These are phyloP conservation scores for Lipomyces lipofer DNA, from an alignment of 805 yeast species.

Conservation along the genomic window DNA sequence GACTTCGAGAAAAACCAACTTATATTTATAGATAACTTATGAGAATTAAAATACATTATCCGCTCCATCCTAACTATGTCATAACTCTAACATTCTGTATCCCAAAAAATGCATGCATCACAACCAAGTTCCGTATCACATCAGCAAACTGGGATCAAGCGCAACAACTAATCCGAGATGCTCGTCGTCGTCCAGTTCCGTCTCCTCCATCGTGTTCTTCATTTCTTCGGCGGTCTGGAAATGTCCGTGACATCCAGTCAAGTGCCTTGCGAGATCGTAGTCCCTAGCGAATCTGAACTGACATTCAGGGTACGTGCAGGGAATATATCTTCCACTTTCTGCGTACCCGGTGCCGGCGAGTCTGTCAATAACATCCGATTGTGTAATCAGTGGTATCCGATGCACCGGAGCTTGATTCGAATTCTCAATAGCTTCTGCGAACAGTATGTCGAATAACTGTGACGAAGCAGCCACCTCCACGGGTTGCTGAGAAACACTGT, in stretches of 20 bases:
- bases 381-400: neutral
- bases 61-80: too few species aligned
- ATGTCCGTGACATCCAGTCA: constrained; percentile 15
- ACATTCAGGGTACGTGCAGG: constrained; percentile 40
- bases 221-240: too few species aligned
- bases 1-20: too few species aligned
- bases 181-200: neutral
- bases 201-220: too few species aligned
- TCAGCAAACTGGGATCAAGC: neutral
- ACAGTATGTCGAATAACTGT: neutral
- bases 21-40: too few species aligned
- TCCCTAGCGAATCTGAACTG: constrained; percentile 40
- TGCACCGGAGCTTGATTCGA: neutral
- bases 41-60: too few species aligned
- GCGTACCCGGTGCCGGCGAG: constrained; percentile 43
- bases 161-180: neutral
- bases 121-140: neutral
- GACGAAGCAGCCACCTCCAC: neutral
- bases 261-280: constrained; percentile 44
- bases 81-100: too few species aligned
- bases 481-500: neutral
- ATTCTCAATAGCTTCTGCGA: neutral
- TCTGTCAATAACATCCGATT: constrained; percentile 34
- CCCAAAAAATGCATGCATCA: too few species aligned
- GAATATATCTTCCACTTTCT: constrained; percentile 34